Conservation (phyloP, 2,329 filamentous ascomycete species). For the Cylindrodendrum hubeiense region DNA sequence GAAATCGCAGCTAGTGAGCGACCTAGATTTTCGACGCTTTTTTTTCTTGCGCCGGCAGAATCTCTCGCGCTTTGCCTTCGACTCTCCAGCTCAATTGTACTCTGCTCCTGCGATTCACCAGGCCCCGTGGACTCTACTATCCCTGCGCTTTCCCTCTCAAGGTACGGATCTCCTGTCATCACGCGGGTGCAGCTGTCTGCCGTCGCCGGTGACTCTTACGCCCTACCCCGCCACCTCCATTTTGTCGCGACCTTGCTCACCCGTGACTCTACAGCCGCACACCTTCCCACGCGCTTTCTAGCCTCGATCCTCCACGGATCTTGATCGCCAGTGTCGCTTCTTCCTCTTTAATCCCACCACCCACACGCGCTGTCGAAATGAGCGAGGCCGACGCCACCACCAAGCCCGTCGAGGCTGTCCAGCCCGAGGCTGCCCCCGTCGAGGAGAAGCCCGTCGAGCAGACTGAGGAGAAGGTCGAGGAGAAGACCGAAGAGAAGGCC, state of each 20-base stretch:
- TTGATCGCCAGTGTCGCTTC: slow-evolving; percentile 27
- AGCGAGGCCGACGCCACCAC: slow-evolving; percentile 54
- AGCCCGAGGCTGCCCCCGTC: slow-evolving; percentile 41
- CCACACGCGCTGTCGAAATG: slow-evolving; percentile 46
- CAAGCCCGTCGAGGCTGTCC: slow-evolving; percentile 54
- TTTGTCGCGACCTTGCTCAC: slow-evolving; percentile 41
- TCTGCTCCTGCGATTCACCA: not conserved
- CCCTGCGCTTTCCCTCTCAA: slow-evolving; percentile 4
- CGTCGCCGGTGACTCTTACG: slow-evolving; percentile 42
- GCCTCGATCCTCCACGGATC: slow-evolving; percentile 6
- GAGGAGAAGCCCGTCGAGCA: slow-evolving; percentile 46
- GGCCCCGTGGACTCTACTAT: not conserved
- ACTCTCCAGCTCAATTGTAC: slow-evolving; percentile 28
- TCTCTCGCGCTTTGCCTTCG: slow-evolving; percentile 34
- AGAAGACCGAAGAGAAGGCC: slow-evolving; percentile 42
- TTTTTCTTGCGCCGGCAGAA: slow-evolving; percentile 45
- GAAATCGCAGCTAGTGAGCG: slow-evolving; percentile 44
- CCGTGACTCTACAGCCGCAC: slow-evolving; percentile 26
- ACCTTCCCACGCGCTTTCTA: slow-evolving; percentile 13
- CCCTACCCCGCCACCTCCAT: slow-evolving; percentile 46
- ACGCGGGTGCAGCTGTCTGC: slow-evolving; percentile 19
- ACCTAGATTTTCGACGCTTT: slow-evolving; percentile 36
- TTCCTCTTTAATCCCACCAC: slow-evolving; percentile 9
- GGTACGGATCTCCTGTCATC: slow-evolving; percentile 26
- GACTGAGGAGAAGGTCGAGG: slow-evolving; percentile 42